These are phyloP conservation scores for Grifola frondosa DNA, from an alignment of 1,284 basidiomycete genomes.

Conservation along the genomic window DNA sequence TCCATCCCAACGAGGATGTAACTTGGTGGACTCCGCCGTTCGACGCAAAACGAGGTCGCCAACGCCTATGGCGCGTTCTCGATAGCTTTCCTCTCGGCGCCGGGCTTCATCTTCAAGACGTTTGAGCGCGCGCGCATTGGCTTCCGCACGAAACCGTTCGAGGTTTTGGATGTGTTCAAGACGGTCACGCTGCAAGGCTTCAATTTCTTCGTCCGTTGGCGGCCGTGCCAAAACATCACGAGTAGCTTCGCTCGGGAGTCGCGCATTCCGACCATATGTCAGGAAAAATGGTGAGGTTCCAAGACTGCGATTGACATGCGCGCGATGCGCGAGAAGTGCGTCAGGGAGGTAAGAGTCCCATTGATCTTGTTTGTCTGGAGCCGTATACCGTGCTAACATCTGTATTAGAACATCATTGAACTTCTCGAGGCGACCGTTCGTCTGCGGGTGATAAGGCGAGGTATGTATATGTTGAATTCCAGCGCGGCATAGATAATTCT, in stretches of 20 bases:
- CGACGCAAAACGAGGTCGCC: no score
- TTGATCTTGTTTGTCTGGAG: no score
- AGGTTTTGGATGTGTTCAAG: slow-evolving; percentile 7
- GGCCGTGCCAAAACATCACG: neutral
- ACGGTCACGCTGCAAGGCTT: neutral
- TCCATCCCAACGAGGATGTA: slow-evolving; percentile 15
- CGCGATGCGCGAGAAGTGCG: slow-evolving; percentile 1
- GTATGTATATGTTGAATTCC: no score
- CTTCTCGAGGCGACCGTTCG: no score
- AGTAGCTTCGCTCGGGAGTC: slow-evolving; percentile 1
- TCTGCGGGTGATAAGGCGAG: no score
- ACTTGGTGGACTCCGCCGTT: slow-evolving; percentile 4
- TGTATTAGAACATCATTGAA: no score
- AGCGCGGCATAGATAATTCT: no score
- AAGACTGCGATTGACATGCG: neutral
- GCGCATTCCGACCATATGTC: neutral
- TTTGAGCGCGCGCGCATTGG: no score
- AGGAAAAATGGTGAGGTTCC: neutral
- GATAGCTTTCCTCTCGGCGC: no score
- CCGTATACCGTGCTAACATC: no score
- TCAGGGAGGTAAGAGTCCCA: slow-evolving; percentile 1
- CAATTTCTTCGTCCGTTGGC: slow-evolving; percentile 7
- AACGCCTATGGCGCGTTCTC: no score
- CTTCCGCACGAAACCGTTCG: slow-evolving; percentile 2
- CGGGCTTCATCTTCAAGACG: no score